These are phyloP conservation scores for Metarhizium guizhouense DNA, from an alignment of 2,329 filamentous ascomycete species.

Conservation along the genomic window DNA sequence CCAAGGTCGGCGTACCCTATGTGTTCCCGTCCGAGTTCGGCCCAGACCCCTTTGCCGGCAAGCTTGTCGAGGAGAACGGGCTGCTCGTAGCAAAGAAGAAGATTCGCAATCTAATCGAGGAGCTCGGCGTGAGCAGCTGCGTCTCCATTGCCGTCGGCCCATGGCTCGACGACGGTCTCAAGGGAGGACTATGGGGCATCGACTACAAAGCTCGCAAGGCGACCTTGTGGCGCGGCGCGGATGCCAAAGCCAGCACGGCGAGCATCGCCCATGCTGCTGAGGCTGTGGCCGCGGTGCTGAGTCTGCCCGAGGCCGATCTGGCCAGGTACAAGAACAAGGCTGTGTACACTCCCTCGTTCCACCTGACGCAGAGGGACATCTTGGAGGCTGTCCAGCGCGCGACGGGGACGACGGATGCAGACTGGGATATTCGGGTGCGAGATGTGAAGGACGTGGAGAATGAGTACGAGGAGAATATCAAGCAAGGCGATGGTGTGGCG, in stretches of 20 bases:
- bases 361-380: constrained; percentile 18
- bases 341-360: constrained; percentile 25
- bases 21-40: constrained; percentile 24
- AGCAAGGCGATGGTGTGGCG: constrained; percentile 11
- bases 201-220: constrained; percentile 20
- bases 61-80: constrained; percentile 14
- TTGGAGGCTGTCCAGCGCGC: constrained; percentile 20
- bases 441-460: constrained; percentile 6
- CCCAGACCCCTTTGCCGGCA: constrained; percentile 15
- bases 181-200: constrained; percentile 20
- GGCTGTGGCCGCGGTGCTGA: constrained; percentile 23
- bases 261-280: constrained; percentile 23
- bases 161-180: constrained; percentile 24
- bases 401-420: constrained; percentile 16
- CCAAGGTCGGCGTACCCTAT: constrained; percentile 19
- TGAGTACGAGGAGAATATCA: constrained; percentile 10
- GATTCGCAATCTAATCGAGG: constrained; percentile 18
- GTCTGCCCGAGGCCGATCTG: constrained; percentile 22
- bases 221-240: constrained; percentile 20
- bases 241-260: constrained; percentile 17
- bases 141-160: constrained; percentile 23
- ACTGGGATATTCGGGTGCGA: constrained; percentile 15
- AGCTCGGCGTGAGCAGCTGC: constrained; percentile 21
- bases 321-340: constrained; percentile 19
- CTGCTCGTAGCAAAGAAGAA: constrained; percentile 16